Conservation (phyloP, 2,329 filamentous ascomycete species). For the Fusarium sambucinum region DNA sequence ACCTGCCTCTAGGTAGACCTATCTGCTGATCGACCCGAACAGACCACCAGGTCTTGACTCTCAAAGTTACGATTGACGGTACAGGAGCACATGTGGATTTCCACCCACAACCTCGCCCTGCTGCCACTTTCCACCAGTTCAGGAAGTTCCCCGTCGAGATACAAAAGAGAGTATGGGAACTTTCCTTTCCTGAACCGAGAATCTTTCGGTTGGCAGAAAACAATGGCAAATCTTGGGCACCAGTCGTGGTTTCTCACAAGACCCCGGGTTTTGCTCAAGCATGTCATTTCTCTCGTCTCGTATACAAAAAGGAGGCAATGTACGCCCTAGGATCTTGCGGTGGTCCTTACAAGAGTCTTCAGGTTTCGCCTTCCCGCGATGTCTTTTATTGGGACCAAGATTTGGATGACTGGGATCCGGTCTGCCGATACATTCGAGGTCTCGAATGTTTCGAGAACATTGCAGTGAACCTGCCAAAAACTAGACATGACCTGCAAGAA, state of each 20-base stretch:
- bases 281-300: neutral
- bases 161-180: neutral
- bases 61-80: neutral
- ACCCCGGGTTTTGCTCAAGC: neutral
- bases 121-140: conserved; percentile 12
- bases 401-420: fast-evolving
- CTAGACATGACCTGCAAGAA: fast-evolving
- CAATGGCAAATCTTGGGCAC: neutral
- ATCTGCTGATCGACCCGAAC: neutral
- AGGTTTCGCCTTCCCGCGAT: neutral
- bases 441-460: neutral
- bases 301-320: neutral
- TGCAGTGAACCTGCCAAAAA: neutral
- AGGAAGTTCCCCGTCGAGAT: neutral
- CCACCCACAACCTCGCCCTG: neutral
- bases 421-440: neutral
- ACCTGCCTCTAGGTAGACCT: neutral
- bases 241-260: conserved; percentile 2
- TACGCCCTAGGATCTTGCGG: neutral
- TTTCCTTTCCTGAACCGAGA: neutral
- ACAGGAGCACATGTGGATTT: neutral
- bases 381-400: conserved; percentile 9
- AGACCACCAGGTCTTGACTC: neutral
- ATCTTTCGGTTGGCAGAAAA: neutral
- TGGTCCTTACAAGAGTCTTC: conserved; percentile 1